Conservation (phyloP, 768 basidiomycete species). For the Paxillus involutus region DNA sequence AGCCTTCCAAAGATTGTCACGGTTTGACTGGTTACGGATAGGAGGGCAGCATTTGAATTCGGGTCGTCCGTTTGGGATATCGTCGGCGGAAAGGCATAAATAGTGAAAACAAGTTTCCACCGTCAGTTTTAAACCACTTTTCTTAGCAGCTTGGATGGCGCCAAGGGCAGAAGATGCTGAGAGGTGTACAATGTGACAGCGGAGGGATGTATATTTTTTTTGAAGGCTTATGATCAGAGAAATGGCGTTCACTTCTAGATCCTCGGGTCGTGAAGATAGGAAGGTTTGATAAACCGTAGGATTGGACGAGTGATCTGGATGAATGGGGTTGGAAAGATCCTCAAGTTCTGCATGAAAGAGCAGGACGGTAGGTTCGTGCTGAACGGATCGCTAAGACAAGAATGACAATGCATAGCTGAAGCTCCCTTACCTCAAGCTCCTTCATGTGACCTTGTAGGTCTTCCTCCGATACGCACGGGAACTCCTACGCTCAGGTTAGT, state of each 20-base stretch:
- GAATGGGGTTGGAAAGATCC: conserved; percentile 11
- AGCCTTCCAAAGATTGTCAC: conserved; percentile 78
- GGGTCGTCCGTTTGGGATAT: conserved; percentile 73
- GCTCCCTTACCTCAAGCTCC: conserved; percentile 58
- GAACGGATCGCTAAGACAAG: conserved; percentile 10
- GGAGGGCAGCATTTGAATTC: conserved; percentile 98
- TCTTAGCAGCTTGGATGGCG: conserved; percentile 66
- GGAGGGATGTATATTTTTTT: conserved; percentile 58
- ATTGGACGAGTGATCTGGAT: conserved; percentile 32
- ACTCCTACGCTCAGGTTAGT: conserved; percentile 61
- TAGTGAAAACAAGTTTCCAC: conserved; percentile 99
- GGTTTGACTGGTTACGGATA: conserved; percentile 72
- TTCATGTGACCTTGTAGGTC: conserved; percentile 74
- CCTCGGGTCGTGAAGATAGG: conserved; percentile 78
- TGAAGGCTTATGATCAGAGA: conserved; percentile 70
- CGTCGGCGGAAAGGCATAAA: conserved; percentile 70
- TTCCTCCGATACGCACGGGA: conserved; percentile 76
- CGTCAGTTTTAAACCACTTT: conserved; percentile 67
- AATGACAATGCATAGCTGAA: neutral
- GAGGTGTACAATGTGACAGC: conserved; percentile 94
- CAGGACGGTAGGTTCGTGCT: conserved; percentile 72
- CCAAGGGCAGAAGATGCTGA: conserved; percentile 84
- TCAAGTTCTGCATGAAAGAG: conserved; percentile 95
- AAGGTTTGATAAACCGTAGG: conserved; percentile 74
- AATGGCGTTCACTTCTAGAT: conserved; percentile 82